Evolutionary conservation across 768 basidiomycete genomes (phyloP), one percentile per base, ranked within the genome.

Genomic region (Pulveroboletus sp.): DNA sequence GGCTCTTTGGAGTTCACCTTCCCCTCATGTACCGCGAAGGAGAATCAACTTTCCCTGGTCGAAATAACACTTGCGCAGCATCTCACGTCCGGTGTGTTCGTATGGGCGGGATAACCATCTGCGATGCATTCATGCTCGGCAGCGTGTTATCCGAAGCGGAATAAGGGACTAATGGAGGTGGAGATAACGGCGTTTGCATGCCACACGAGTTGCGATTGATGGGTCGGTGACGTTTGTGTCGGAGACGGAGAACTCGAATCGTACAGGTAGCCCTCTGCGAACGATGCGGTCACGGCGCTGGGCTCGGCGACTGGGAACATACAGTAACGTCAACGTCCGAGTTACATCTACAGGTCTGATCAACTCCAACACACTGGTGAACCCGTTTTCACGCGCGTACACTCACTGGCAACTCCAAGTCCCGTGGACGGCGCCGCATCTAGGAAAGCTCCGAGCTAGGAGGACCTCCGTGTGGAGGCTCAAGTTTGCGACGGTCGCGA

Each of bases 11-110:
- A 21, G 51, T 66, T 27, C 44, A 51, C 44, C 44, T 58, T 16
- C 39, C 57, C 6, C 51, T 68, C 40, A 43, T 52, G 27, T 68
- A 68, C 31, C 68, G 67, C 9, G 68, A 68, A 24, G 68, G 67
- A 10, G 56, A 55, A 21, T 59, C 38, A 16, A 66, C 67, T 1
- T 69, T 68, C 36, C 57, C 53, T 68, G 4, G 34, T 62, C n/a
- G 53, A 57, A 31, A 57, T 46, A 11, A 52, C 67, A 17, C 27
- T 51, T 17, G 42, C 35, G 9, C 45, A 45, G 17, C 23, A 39
- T 5, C 50, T 29, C 13, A 14, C 34, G 0, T 67, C 63, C 65
- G 63, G 65, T 24, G 51, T 52, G 4, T 65, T 65, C 39, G 63
- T 43, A 3, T 65, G 63, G 65, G 43, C 48, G 1, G 63, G 63